A percentile compares a stretch with the other conserved stretches of the same genome.
These are phyloP conservation scores for Sherardia arvensis DNA, from an alignment of 257 asterid species.

Conservation along the genomic window DNA sequence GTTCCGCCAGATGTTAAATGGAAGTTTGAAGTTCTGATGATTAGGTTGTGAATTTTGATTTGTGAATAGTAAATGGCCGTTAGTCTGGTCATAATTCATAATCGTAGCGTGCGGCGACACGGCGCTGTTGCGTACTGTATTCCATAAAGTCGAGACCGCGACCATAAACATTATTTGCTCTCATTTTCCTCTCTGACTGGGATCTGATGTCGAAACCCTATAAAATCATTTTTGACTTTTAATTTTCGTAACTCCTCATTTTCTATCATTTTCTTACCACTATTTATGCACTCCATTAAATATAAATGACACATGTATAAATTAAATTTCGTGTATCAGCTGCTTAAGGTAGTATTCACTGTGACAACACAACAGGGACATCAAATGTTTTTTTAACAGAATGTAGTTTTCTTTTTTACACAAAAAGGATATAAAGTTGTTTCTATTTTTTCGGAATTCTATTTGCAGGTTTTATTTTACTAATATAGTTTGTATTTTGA, in stretches of 20 bases:
- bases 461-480: too few relatives aligned
- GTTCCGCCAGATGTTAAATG: too few relatives aligned
- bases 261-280: not conserved
- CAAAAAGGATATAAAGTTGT: too few relatives aligned
- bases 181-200: not conserved
- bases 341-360: not conserved
- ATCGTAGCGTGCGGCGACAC: conserved; percentile 18
- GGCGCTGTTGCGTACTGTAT: conserved; percentile 2
- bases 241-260: not conserved
- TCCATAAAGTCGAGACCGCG: not conserved
- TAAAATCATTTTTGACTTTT: not conserved
- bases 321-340: not conserved
- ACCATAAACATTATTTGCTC: not conserved
- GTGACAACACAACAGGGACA: not conserved
- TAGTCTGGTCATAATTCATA: too few relatives aligned
- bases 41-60: too few relatives aligned
- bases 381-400: too few relatives aligned
- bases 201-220: not conserved
- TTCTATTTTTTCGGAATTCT: too few relatives aligned
- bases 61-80: too few relatives aligned
- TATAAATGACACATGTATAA: not conserved
- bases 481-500: too few relatives aligned
- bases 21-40: too few relatives aligned
- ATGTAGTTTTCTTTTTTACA: too few relatives aligned
- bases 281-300: too few relatives aligned